A percentile compares a stretch with the other conserved stretches of the same genome.
Evolutionary conservation across 2,329 filamentous ascomycete genomes (phyloP).

Genomic region (Ilyonectria mors-panacis): DNA sequence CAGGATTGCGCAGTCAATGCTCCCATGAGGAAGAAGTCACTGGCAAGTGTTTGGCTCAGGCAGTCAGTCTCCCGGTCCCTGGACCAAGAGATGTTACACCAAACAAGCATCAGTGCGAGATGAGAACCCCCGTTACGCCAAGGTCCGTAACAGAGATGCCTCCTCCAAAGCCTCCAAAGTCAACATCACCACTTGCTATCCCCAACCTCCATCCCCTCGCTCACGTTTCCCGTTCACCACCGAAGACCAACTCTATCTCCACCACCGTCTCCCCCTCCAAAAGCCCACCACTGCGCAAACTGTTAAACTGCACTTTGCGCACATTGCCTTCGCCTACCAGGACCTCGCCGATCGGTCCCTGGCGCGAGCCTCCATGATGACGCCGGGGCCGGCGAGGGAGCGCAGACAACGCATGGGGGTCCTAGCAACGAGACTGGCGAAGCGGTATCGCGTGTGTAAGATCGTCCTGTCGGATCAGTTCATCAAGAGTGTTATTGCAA

Average conservation of each 20-base stretch:
- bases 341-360: constrained; percentile 30
- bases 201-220: not conserved
- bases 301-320: constrained; percentile 18
- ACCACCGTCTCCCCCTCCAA: constrained; percentile 31
- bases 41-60: not conserved
- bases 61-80: constrained; percentile 5
- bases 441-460: constrained; percentile 17
- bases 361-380: constrained; percentile 12
- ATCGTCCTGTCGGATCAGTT: constrained; percentile 29
- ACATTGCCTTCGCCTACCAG: constrained; percentile 23
- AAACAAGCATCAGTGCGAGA: not conserved
- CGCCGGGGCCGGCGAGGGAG: constrained; percentile 12
- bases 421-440: constrained; percentile 26
- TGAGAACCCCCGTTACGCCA: not conserved
- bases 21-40: not conserved
- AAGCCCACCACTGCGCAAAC: constrained; percentile 17
- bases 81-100: constrained; percentile 5
- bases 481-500: constrained; percentile 14
- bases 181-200: not conserved
- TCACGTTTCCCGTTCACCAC: constrained; percentile 19
- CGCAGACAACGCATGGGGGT: constrained; percentile 26
- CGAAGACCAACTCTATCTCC: constrained; percentile 35
- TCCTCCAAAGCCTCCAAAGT: not conserved
- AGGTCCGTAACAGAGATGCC: not conserved
- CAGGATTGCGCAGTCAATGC: not conserved